These are phyloP conservation scores for Pichia sp. DNA, from an alignment of 1,139 yeast species.

Conservation along the genomic window DNA sequence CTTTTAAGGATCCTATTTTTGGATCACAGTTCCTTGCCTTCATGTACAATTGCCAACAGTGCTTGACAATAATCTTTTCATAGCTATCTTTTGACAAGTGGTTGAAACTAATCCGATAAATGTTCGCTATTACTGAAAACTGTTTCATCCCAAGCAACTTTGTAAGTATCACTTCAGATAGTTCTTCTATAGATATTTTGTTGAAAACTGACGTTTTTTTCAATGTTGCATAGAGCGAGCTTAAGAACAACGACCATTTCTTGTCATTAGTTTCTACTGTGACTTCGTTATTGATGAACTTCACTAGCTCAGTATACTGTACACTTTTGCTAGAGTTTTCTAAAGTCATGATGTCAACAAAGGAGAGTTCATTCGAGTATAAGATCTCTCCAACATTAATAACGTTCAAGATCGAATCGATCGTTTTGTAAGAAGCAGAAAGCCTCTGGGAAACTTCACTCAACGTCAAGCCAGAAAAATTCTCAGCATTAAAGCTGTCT, in stretches of 20 bases:
- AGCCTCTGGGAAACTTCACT: slow-evolving; percentile 3
- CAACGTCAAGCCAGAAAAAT: background rate
- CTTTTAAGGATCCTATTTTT: slow-evolving; percentile 42
- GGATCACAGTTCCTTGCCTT: slow-evolving; percentile 48
- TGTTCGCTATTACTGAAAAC: slow-evolving; percentile 34
- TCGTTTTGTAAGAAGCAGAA: slow-evolving; percentile 20
- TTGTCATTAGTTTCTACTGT: slow-evolving; percentile 30
- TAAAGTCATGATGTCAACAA: slow-evolving; percentile 36
- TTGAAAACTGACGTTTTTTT: slow-evolving; percentile 27
- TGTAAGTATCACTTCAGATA: slow-evolving; percentile 37
- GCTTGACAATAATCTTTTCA: slow-evolving; percentile 28
- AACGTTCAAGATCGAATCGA: slow-evolving; percentile 22
- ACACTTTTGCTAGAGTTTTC: slow-evolving; percentile 27
- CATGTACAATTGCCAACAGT: slow-evolving; percentile 54
- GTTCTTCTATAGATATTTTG: slow-evolving; percentile 28
- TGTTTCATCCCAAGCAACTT: slow-evolving; percentile 38
- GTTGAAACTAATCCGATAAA: slow-evolving; percentile 23
- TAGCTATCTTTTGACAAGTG: slow-evolving; percentile 14
- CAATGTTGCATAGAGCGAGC: slow-evolving; percentile 37
- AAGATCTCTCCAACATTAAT: slow-evolving; percentile 41
- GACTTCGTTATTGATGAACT: slow-evolving; percentile 25
- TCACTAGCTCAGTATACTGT: slow-evolving; percentile 25
- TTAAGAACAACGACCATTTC: slow-evolving; percentile 34
- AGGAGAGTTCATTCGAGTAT: slow-evolving; percentile 41
- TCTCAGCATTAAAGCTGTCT: background rate